Evolutionary conservation across 2,329 filamentous ascomycete genomes (phyloP).

Genomic region (Monosporascus sp.): DNA sequence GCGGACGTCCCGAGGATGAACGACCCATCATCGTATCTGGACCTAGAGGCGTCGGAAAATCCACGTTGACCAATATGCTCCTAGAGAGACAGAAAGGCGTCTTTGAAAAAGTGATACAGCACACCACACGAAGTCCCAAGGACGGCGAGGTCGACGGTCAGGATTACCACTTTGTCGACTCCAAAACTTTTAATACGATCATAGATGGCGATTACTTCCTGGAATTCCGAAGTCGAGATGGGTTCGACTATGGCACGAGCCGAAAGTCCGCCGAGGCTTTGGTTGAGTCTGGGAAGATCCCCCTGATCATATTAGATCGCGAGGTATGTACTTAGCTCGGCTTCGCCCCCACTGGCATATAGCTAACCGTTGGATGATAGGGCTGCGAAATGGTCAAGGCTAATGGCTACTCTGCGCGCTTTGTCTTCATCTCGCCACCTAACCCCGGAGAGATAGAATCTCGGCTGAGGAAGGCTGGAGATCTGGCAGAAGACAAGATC

Average conservation of each 20-base stretch:
- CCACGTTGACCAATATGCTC: slow-evolving; percentile 57
- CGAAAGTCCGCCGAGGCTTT: slow-evolving; percentile 47
- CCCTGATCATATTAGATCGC: slow-evolving; percentile 47
- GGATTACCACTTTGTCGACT: slow-evolving; percentile 51
- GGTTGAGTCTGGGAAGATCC: slow-evolving; percentile 51
- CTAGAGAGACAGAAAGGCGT: slow-evolving; percentile 58
- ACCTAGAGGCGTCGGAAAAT: slow-evolving; percentile 56
- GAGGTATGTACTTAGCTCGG: slow-evolving; percentile 36
- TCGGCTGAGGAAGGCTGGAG: slow-evolving; percentile 36
- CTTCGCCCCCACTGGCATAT: not conserved
- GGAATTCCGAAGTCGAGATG: slow-evolving; percentile 47
- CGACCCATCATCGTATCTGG: slow-evolving; percentile 63
- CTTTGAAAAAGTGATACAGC: slow-evolving; percentile 53
- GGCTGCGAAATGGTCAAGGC: slow-evolving; percentile 53
- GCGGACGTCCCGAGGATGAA: slow-evolving; percentile 37
- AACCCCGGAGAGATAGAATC: slow-evolving; percentile 30
- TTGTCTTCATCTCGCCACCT: slow-evolving; percentile 46
- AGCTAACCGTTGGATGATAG: slow-evolving; percentile 25
- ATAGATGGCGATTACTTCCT: slow-evolving; percentile 55
- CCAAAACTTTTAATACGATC: slow-evolving; percentile 50
- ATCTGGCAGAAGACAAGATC: slow-evolving; percentile 41
- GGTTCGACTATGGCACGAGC: slow-evolving; percentile 51
- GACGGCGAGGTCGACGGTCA: slow-evolving; percentile 48
- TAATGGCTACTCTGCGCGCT: slow-evolving; percentile 49
- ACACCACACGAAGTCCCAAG: slow-evolving; percentile 46